Conservation (phyloP, 2,329 filamentous ascomycete species). For the Emericellopsis cladophorae region DNA sequence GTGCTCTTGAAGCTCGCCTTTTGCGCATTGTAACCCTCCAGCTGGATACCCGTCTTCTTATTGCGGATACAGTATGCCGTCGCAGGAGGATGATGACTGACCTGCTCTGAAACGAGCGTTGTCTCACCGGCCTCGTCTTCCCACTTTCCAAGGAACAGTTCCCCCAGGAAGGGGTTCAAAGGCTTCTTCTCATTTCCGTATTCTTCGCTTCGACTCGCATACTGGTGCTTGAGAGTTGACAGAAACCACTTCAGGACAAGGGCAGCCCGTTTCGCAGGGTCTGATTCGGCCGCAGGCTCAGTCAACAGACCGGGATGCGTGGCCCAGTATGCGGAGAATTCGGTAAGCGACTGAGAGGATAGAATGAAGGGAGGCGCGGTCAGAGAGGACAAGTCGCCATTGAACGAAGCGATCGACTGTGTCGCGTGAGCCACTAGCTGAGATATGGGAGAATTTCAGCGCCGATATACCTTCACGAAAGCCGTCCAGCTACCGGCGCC, state of each 20-base stretch:
- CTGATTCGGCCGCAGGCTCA: slow-evolving; percentile 66
- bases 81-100: slow-evolving; percentile 85
- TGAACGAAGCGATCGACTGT: slow-evolving; percentile 68
- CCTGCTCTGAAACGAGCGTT: slow-evolving; percentile 84
- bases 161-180: slow-evolving; percentile 88
- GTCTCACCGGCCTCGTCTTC: slow-evolving; percentile 71
- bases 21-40: slow-evolving; percentile 89
- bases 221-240: slow-evolving; percentile 81
- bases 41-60: slow-evolving; percentile 62
- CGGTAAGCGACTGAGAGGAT: slow-evolving; percentile 63
- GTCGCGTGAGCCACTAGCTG: not conserved
- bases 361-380: slow-evolving; percentile 77
- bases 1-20: slow-evolving; percentile 91
- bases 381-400: slow-evolving; percentile 67
- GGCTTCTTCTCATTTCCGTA: slow-evolving; percentile 94
- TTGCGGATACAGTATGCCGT: slow-evolving; percentile 94
- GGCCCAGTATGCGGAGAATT: slow-evolving; percentile 75
- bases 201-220: slow-evolving; percentile 60
- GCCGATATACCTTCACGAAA: slow-evolving; percentile 25
- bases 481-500: slow-evolving; percentile 35
- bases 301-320: slow-evolving; percentile 68
- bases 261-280: slow-evolving; percentile 70
- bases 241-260: slow-evolving; percentile 96
- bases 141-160: slow-evolving; percentile 90
- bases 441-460: not conserved